Conservation (phyloP, 192 early-diverging fungal genomes). For the Mycoemilia scoparia region DNA sequence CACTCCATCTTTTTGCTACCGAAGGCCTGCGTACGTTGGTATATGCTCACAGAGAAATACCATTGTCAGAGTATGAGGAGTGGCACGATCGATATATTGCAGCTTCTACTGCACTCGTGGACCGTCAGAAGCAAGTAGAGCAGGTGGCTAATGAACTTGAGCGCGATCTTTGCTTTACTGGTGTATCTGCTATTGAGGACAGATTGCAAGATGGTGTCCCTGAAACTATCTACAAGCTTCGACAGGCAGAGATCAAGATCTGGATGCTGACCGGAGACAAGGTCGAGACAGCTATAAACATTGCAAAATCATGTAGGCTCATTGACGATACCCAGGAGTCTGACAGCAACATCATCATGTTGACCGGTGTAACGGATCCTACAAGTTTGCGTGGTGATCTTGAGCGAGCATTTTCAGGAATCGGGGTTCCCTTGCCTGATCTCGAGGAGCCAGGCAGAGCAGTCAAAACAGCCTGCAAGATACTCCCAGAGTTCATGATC, state of each 20-base stretch:
- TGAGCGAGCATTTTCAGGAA: no score
- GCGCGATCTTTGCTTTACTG: conserved; percentile 48
- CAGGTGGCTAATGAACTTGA: conserved; percentile 57
- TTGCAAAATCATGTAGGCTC: conserved; percentile 60
- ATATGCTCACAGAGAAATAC: conserved; percentile 49
- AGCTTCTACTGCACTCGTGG: conserved; percentile 45
- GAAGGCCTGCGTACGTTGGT: conserved; percentile 71
- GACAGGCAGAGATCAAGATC: conserved; percentile 57
- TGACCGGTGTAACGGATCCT: no score
- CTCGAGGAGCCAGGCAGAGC: no score
- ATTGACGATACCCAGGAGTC: conserved; percentile 36
- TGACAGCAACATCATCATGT: no score
- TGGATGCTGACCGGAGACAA: conserved; percentile 93
- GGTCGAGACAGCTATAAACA: conserved; percentile 81
- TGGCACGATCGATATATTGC: conserved; percentile 50
- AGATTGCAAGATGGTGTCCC: conserved; percentile 72
- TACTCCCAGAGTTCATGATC: no score
- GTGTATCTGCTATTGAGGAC: conserved; percentile 82
- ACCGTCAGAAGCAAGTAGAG: conserved; percentile 42
- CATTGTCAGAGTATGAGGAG: conserved; percentile 38
- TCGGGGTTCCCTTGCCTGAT: no score
- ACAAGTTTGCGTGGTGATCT: no score
- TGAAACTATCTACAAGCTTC: conserved; percentile 60
- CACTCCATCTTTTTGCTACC: conserved; percentile 51
- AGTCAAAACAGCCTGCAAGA: no score